Conservation (phyloP, 208 protist species). For the Phytomonas serpens region DNA sequence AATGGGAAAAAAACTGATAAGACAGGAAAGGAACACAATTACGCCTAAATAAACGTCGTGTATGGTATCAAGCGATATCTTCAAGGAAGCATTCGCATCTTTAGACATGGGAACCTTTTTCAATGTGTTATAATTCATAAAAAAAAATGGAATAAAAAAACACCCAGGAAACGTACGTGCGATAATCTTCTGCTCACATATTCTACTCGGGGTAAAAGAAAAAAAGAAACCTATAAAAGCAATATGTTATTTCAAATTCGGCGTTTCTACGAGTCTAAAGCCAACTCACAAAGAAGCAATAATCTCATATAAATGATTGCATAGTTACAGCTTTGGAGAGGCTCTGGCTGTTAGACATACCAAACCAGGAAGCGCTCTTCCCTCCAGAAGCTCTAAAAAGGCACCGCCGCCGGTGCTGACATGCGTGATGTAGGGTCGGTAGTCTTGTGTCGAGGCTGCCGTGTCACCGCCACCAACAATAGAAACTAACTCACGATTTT, state of each 20-base stretch:
- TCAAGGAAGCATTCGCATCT: not conserved
- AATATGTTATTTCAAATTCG: not conserved
- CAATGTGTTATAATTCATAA: slow-evolving; percentile 7
- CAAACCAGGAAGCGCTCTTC: slow-evolving; percentile 92
- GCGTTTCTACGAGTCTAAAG: not conserved
- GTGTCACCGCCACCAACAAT: slow-evolving; percentile 98
- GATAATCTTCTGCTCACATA: slow-evolving; percentile 1
- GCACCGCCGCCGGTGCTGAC: slow-evolving; percentile 99
- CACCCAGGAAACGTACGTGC: not conserved
- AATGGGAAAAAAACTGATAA: not conserved
- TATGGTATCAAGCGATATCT: not conserved
- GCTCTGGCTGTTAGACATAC: slow-evolving; percentile 82
- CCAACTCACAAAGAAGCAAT: not conserved
- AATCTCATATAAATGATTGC: not conserved
- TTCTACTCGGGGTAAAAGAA: slow-evolving; percentile 7
- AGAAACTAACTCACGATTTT: slow-evolving; percentile 68
- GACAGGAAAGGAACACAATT: not conserved
- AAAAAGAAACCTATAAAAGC: slow-evolving; percentile 1
- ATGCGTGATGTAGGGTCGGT: slow-evolving; percentile 91
- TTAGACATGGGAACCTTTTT: not conserved
- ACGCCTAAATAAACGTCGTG: not conserved
- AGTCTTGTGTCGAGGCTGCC: slow-evolving; percentile 89
- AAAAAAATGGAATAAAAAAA: slow-evolving; percentile 9
- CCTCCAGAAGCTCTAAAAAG: slow-evolving; percentile 99
- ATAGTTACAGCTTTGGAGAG: slow-evolving; percentile 52